These are phyloP conservation scores for grape (Vitis vinifera) DNA, from an alignment of 164 flowering plant genomes.

Conservation along the genomic window ASM3070453v1 NC_081815.1:4538001-4538500, in stretches of 20 bases:
- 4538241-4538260: constrained; percentile 69
- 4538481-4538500: no score
- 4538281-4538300: constrained; percentile 89
- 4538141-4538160: no score
- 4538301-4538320: constrained; percentile 83
- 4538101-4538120: background rate
- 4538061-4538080: no score
- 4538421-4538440: background rate
- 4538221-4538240: constrained; percentile 80
- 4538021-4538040: no score
- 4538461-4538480: no score
- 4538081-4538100: no score
- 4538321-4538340: constrained; percentile 75
- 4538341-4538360: constrained; percentile 80
- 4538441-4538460: no score
- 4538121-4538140: background rate
- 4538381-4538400: constrained; percentile 53
- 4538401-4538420: background rate
- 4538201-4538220: constrained; percentile 79
- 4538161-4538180: background rate
- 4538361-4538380: constrained; percentile 94
- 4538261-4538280: constrained; percentile 68
- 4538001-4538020: no score
- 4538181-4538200: constrained; percentile 98
- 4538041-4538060: no score